Conservation (phyloP, 176 grass and related monocot genomes). For the Oryza glaberrima region DNA sequence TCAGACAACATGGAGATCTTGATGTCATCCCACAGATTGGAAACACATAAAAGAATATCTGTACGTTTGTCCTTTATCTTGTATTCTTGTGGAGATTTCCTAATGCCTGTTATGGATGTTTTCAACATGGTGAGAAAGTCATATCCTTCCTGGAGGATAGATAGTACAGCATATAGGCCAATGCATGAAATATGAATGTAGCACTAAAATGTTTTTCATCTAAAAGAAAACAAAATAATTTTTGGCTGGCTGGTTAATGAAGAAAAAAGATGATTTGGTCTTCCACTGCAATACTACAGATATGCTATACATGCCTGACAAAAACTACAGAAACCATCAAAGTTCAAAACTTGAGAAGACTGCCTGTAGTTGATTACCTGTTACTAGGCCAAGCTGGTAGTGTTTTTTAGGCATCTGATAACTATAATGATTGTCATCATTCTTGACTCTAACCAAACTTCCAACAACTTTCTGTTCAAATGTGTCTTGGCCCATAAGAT, state of each 20-base stretch:
- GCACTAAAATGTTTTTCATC: background rate
- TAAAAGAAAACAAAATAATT: background rate
- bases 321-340: conserved; percentile 25
- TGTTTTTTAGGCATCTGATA: conserved; percentile 38
- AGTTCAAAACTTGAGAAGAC: conserved; percentile 10
- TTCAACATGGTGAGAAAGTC: conserved; percentile 31
- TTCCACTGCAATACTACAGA: conserved; percentile 6
- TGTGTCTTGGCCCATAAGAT: conserved; percentile 63
- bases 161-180: background rate
- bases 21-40: conserved; percentile 55
- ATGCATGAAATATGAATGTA: conserved; percentile 23
- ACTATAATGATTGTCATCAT: conserved; percentile 11
- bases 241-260: background rate
- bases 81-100: conserved; percentile 61
- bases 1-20: conserved; percentile 63
- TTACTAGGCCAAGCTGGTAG: conserved; percentile 73
- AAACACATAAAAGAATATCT: conserved; percentile 69
- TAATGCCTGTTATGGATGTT: conserved; percentile 60
- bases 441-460: conserved; percentile 77
- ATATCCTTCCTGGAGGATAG: conserved; percentile 17
- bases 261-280: background rate
- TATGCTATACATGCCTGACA: conserved; percentile 20
- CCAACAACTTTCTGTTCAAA: conserved; percentile 82
- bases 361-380: conserved; percentile 56
- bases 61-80: conserved; percentile 60